Evolutionary conservation across 2,329 filamentous ascomycete genomes (phyloP).

Genomic region (Aspergillus udagawae): DNA sequence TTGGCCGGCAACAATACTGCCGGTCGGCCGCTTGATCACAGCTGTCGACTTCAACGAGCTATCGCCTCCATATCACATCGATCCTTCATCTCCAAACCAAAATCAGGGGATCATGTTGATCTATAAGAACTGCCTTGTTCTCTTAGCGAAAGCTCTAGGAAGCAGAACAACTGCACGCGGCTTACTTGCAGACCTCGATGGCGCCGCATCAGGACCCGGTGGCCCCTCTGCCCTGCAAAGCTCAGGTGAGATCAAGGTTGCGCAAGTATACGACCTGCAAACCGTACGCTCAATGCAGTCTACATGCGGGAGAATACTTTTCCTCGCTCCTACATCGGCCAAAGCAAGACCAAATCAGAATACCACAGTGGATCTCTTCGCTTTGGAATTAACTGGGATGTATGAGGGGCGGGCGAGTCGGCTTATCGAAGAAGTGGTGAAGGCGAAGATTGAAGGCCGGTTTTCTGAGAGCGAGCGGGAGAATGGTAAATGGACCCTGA

Average conservation of each 20-base stretch:
- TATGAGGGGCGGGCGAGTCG: constrained; percentile 75
- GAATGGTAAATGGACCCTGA: constrained; percentile 72
- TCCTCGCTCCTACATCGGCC: constrained; percentile 29
- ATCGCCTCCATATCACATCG: constrained; percentile 62
- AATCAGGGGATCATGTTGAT: constrained; percentile 71
- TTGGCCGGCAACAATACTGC: constrained; percentile 70
- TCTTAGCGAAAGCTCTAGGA: constrained; percentile 67
- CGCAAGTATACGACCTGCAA: constrained; percentile 65
- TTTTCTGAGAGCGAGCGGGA: constrained; percentile 83
- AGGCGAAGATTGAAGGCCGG: constrained; percentile 78
- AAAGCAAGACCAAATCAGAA: constrained; percentile 18
- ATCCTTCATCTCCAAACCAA: constrained; percentile 39
- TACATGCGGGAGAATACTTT: constrained; percentile 35
- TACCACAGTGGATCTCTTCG: constrained; percentile 49
- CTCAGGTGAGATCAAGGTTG: constrained; percentile 68
- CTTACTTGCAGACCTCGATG: constrained; percentile 79
- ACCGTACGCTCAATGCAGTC: constrained; percentile 64
- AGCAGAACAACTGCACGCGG: constrained; percentile 68
- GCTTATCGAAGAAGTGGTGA: constrained; percentile 79
- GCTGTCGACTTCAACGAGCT: constrained; percentile 78
- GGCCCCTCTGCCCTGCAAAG: constrained; percentile 22
- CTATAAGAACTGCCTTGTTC: constrained; percentile 75
- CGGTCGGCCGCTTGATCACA: constrained; percentile 72
- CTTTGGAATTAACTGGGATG: constrained; percentile 67
- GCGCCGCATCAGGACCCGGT: constrained; percentile 58